phyloP scores from a whole-genome alignment of 2,329 filamentous ascomycete genomes.

The Epichloe gansuensis region DNA sequence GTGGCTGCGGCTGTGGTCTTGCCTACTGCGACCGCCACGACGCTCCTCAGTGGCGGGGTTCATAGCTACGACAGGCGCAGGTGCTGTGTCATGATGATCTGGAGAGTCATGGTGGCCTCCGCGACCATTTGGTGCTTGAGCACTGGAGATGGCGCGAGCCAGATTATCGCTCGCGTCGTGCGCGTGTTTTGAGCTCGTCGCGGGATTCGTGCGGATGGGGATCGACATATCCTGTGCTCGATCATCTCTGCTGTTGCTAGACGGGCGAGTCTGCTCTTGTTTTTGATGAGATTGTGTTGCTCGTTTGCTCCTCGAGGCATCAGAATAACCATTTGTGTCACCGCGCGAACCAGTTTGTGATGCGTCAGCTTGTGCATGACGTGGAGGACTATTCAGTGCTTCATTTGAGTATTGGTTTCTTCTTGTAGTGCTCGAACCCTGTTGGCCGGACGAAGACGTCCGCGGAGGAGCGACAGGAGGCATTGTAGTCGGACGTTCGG shows the following conservation, averaged over 20 bases:
- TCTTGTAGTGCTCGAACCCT: slow-evolving; percentile 30
- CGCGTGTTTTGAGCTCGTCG: slow-evolving; percentile 40
- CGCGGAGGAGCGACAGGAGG: slow-evolving; percentile 60
- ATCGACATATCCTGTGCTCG: slow-evolving; percentile 25
- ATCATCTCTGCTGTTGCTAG: slow-evolving; percentile 27
- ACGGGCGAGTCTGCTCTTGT: slow-evolving; percentile 28
- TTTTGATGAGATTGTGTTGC: slow-evolving; percentile 12
- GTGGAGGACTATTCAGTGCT: slow-evolving; percentile 29
- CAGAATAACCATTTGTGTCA: slow-evolving; percentile 16
- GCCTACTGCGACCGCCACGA: slow-evolving; percentile 40
- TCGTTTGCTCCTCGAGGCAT: slow-evolving; percentile 20
- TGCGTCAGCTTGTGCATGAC: slow-evolving; percentile 25
- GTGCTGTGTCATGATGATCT: slow-evolving; percentile 29
- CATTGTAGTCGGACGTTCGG: slow-evolving; percentile 45
- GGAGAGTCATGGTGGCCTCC: slow-evolving; percentile 14
- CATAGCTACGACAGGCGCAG: slow-evolving; percentile 31
- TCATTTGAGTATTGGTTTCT: slow-evolving; percentile 33
- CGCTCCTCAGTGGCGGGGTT: slow-evolving; percentile 33
- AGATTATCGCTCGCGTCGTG: slow-evolving; percentile 71
- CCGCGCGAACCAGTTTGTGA: slow-evolving; percentile 22
- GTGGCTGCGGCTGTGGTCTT: slow-evolving; percentile 40
- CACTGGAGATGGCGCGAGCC: slow-evolving; percentile 49
- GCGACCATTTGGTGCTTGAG: slow-evolving; percentile 19
- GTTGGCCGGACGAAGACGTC: slow-evolving; percentile 64
- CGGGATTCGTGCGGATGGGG: slow-evolving; percentile 32